phyloP scores from a whole-genome alignment of 2,329 filamentous ascomycete species.

The Neonectria hederae region DNA sequence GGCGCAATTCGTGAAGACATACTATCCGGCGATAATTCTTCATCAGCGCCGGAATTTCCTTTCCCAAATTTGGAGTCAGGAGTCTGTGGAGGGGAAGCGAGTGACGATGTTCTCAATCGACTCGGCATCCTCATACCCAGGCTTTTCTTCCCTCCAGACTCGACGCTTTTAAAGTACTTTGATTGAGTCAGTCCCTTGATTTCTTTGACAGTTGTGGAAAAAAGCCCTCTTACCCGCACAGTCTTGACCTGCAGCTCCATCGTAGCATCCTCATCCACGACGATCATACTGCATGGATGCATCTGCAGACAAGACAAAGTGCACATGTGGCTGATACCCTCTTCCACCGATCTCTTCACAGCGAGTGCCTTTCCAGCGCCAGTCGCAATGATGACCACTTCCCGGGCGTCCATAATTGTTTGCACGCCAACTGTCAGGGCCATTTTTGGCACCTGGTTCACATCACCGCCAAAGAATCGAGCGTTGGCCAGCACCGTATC shows the following conservation, averaged over 20 bases:
- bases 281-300: conserved; percentile 77
- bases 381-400: conserved; percentile 78
- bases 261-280: conserved; percentile 78
- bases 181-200: background rate
- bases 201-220: background rate
- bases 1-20: conserved; percentile 14
- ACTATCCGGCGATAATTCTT: conserved; percentile 13
- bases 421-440: conserved; percentile 49
- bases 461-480: conserved; percentile 59
- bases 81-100: background rate
- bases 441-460: conserved; percentile 33
- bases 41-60: background rate
- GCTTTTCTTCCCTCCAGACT: background rate
- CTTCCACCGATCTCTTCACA: conserved; percentile 77
- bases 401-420: conserved; percentile 49
- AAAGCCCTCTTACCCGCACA: conserved; percentile 54
- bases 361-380: conserved; percentile 78
- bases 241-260: conserved; percentile 72
- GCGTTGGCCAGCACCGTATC: conserved; percentile 82
- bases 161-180: conserved; percentile 21
- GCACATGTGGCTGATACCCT: conserved; percentile 83
- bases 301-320: conserved; percentile 78
- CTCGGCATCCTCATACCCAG: background rate
- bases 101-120: background rate
- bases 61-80: background rate